Evolutionary conservation across 2,329 filamentous ascomycete genomes (phyloP), one percentile per base, ranked within the genome.

Genomic region (Trichoderma sp.): DNA sequence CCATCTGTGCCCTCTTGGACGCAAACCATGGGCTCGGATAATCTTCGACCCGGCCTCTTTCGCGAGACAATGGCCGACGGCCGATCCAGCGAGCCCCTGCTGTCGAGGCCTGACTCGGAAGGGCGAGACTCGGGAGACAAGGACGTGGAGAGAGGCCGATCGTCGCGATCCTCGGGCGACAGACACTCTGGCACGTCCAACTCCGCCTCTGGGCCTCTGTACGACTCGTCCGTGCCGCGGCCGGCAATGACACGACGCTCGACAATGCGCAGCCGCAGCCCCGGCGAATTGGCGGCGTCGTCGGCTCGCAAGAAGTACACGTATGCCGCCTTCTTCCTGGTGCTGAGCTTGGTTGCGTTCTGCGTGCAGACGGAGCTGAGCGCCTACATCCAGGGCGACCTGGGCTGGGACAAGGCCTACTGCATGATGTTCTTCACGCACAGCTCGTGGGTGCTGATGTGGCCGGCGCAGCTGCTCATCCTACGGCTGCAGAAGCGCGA

Each of bases 391-490:
- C 94, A 98, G 81, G 90, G 94, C 77, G 89, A 95, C 69, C 81
- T 97, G 71, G 89, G 91, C 71, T 99, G 95, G 95, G 88, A 96
- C 81, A 99, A 99, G 83, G 92, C 95, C n/a, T 99, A 97, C 82
- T 97, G 93, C 84, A 99, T 99, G 95, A 88, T 99, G 84, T 97
- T 97, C 80, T 85, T 99, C 72, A 99, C 95, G 12, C 95, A 99
- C 81, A 92, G 94, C 66, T 97, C 93, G 2, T 99, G 95, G 95
- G 79, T 90, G 10, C 80, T 98, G 58, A 85, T 99, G 27, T 99
- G 93, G 92, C 94, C 94, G 0, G 81, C 87, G 12, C 93, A 97
- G 79, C 86, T 99, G 39, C 79, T 92, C 27, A 86, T 97, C 60
- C 83, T 98, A 70, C 90, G 94, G 67, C 71, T 95, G 15, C 91